phyloP scores from a whole-genome alignment of 2,329 filamentous ascomycete species.

The Elsinoe arachidis region DNA sequence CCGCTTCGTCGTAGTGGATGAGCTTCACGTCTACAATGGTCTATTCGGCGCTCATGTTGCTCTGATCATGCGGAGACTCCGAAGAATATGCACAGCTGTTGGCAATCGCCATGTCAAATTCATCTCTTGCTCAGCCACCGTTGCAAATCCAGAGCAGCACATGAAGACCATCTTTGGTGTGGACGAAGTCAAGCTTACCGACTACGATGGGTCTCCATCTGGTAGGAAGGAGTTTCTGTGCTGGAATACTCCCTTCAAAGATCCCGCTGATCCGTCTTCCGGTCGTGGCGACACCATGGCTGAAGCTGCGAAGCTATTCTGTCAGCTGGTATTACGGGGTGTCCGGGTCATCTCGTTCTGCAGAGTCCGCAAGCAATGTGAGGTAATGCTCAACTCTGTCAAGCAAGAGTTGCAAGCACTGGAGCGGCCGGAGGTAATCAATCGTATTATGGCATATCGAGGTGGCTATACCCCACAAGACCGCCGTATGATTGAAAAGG shows the following conservation, averaged over 20 bases:
- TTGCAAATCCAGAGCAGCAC: constrained; percentile 83
- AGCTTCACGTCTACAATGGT: constrained; percentile 94
- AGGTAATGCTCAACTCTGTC: constrained; percentile 71
- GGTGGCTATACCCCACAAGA: constrained; percentile 93
- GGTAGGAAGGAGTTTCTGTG: constrained; percentile 91
- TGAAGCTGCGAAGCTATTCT: constrained; percentile 86
- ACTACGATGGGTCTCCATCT: constrained; percentile 87
- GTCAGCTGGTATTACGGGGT: constrained; percentile 76
- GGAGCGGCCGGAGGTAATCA: constrained; percentile 64
- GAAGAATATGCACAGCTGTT: constrained; percentile 79
- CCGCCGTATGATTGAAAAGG: constrained; percentile 74
- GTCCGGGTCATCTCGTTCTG: constrained; percentile 92
- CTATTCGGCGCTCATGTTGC: constrained; percentile 90
- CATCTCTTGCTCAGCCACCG: constrained; percentile 91
- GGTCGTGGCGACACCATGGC: constrained; percentile 74
- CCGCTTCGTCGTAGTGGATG: constrained; percentile 74
- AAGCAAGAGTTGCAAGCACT: constrained; percentile 66
- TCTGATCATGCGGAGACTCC: constrained; percentile 82
- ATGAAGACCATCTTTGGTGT: constrained; percentile 93
- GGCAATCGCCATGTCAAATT: constrained; percentile 82
- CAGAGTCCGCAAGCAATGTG: constrained; percentile 77
- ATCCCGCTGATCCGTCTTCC: constrained; percentile 76
- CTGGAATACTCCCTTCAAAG: constrained; percentile 95
- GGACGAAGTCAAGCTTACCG: constrained; percentile 68
- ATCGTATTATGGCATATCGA: constrained; percentile 86